Base-by-base conservation (phyloP, 305 asterid species). In the Fraxinus greggii region DNA sequence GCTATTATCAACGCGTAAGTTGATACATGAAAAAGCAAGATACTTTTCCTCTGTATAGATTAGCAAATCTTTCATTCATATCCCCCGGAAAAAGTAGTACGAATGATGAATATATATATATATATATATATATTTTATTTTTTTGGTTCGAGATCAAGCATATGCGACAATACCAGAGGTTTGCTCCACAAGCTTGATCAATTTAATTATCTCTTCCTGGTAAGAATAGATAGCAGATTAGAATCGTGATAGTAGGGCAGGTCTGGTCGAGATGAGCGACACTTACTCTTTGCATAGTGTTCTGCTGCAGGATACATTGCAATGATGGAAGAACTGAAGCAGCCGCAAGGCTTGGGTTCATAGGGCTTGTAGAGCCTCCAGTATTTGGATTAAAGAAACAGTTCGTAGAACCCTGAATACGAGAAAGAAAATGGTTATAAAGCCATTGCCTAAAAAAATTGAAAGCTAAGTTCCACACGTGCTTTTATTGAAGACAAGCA, bases 171-270 rank as follows among this genome's bases (percentile, higher is more conserved):
- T 94, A 92, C 98, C 98, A 67, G 94, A 89, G 63, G 86, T 82
- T 87, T 90, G 97, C 85, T 93, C 98, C 76, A 90, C 84, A 77
- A 85, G 86, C 90, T 93, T 93, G 84, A 96, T 88, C 91, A 96
- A 65, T 88, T 86, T 91, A 82, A 87, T 59, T 81, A 96, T 78
- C 89, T 91, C 97, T 79, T 94, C 98, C 99, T 96, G 92, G 75
- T 69, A 90, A 87, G 79, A 78, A 75, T 10, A 61, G 45, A 72
- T 65, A 32, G 78, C 59, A 78, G 35, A 76, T 91, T 76, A 91
- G 87, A 73, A 85, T 80, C 38, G 76, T 76, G 29, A 70, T 42
- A 29, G 51, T n/a, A 24, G 26, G 81, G 78, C 75, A 26, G 51
- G 80, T 36, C 78, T 26, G 23, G 72, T 42, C 1, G 17, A 82